Evolutionary conservation across 345 rosid genomes (phyloP).

Genomic region (Dipteronia dyeriana): DNA sequence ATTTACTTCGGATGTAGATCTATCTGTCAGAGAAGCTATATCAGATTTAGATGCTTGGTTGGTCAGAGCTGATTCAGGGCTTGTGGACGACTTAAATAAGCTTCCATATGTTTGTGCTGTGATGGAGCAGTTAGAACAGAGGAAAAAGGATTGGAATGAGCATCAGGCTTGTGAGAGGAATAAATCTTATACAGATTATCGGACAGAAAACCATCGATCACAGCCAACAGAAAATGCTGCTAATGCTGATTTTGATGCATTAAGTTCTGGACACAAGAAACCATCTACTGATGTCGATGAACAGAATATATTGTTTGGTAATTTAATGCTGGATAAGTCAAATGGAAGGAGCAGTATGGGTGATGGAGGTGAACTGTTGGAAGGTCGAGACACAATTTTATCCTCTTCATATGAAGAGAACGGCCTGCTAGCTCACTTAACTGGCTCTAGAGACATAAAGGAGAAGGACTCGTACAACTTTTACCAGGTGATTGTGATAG

Average conservation of each 20-base stretch:
- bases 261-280: constrained; percentile 25
- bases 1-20: constrained; percentile 79
- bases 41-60: constrained; percentile 89
- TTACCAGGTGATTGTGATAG: constrained; percentile 67
- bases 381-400: constrained; percentile 34
- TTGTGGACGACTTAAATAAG: constrained; percentile 84
- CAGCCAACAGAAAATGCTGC: constrained; percentile 30
- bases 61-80: constrained; percentile 82
- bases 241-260: constrained; percentile 28
- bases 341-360: constrained; percentile 34
- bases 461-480: constrained; percentile 65
- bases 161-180: constrained; percentile 34
- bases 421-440: constrained; percentile 29
- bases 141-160: constrained; percentile 80
- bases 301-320: constrained; percentile 29
- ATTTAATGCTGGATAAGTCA: constrained; percentile 31
- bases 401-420: constrained; percentile 51
- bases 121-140: constrained; percentile 72
- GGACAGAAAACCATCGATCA: constrained; percentile 27
- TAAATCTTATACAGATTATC: constrained; percentile 28
- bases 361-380: constrained; percentile 36
- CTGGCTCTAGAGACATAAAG: constrained; percentile 44
- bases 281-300: constrained; percentile 26
- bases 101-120: constrained; percentile 94
- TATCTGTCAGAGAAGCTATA: constrained; percentile 82